Evolutionary conservation across 495 filamentous ascomycete genomes (phyloP).

Genomic region (Articulospora tetracladia): DNA sequence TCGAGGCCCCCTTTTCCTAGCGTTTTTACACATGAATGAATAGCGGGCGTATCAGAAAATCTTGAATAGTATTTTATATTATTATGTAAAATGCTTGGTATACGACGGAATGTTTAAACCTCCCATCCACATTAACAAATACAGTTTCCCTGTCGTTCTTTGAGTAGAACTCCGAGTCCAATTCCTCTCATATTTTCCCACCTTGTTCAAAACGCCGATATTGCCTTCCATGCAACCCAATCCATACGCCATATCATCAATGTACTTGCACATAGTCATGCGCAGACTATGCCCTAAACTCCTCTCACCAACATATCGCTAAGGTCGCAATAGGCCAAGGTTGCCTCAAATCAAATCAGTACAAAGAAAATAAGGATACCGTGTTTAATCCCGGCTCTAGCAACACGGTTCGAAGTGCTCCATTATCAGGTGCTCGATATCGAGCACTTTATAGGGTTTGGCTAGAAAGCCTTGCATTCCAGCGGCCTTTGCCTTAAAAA

Average conservation of each 20-base stretch:
- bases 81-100: background rate
- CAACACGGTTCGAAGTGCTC: slow-evolving; percentile 45
- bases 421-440: slow-evolving; percentile 64
- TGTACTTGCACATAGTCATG: background rate
- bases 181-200: background rate
- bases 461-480: slow-evolving; percentile 78
- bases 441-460: slow-evolving; percentile 72
- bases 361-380: background rate
- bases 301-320: background rate
- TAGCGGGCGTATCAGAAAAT: too few species aligned
- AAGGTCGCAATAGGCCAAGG: background rate
- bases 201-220: background rate
- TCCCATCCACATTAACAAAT: background rate
- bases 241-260: background rate
- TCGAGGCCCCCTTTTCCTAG: too few species aligned
- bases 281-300: background rate
- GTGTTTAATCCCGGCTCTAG: background rate
- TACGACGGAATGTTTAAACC: background rate
- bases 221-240: background rate
- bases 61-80: too few species aligned
- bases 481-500: slow-evolving; percentile 58
- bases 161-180: background rate
- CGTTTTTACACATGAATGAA: too few species aligned
- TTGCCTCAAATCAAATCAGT: background rate
- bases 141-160: background rate